These are phyloP conservation scores for Excoecaria agallocha DNA, from an alignment of 345 rosid species.

Conservation along the genomic window DNA sequence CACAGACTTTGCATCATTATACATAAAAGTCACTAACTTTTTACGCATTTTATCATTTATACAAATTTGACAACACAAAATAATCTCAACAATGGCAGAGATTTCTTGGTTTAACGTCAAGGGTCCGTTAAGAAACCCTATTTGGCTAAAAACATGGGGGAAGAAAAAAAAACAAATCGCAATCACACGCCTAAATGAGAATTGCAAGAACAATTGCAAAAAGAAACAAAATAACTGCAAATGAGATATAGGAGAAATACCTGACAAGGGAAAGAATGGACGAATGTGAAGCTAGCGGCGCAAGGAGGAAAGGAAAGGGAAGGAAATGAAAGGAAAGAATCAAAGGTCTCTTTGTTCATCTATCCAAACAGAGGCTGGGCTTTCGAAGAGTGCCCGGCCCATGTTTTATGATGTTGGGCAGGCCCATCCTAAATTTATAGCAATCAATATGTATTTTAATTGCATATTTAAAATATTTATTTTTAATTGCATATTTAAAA, in stretches of 20 bases:
- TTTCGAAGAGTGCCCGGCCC: not conserved
- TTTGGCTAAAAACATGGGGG: too few relatives aligned
- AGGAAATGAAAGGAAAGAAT: not conserved
- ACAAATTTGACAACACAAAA: not conserved
- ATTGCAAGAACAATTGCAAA: not conserved
- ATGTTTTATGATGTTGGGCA: not conserved
- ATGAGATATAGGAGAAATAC: not conserved
- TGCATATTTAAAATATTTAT: too few relatives aligned
- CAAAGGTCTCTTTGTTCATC: not conserved
- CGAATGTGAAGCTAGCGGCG: not conserved
- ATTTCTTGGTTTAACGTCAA: not conserved
- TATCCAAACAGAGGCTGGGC: slow-evolving; percentile 7
- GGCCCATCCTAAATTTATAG: too few relatives aligned
- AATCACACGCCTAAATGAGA: not conserved
- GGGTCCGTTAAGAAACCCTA: not conserved
- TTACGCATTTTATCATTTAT: not conserved
- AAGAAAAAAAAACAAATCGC: not conserved
- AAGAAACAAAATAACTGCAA: not conserved
- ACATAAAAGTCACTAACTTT: not conserved
- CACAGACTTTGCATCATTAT: slow-evolving; percentile 32
- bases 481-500: too few relatives aligned
- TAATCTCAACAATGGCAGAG: not conserved
- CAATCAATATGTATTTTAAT: too few relatives aligned
- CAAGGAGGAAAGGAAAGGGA: not conserved
- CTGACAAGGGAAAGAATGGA: not conserved